Percentiles rank a stretch among this genome's conserved stretches.
These are phyloP conservation scores for Mycena indigotica DNA, from an alignment of 768 basidiomycete genomes.

Conservation along the genomic window DNA sequence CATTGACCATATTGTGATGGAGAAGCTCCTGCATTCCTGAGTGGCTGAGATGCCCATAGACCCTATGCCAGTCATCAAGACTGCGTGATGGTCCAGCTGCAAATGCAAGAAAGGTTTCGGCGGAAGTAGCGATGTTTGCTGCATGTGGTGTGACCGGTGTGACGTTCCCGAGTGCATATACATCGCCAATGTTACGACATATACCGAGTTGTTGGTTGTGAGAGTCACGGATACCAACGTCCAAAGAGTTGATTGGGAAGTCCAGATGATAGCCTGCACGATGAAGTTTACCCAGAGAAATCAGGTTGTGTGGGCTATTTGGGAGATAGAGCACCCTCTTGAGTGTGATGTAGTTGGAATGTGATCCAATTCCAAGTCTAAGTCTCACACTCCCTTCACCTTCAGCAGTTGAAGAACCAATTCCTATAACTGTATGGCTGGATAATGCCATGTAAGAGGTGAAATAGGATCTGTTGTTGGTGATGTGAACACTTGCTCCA, in stretches of 20 bases:
- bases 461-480: constrained; percentile 7
- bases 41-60: background rate
- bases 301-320: background rate
- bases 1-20: background rate
- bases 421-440: background rate
- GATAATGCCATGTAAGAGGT: constrained; percentile 2
- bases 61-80: background rate
- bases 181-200: background rate
- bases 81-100: background rate
- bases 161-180: background rate
- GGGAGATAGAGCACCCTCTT: background rate
- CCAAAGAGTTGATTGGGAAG: background rate
- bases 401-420: background rate
- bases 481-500: constrained; percentile 10
- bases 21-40: background rate
- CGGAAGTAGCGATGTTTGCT: background rate
- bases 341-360: background rate
- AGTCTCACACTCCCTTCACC: background rate
- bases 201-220: background rate
- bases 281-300: background rate
- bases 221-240: background rate
- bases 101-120: background rate
- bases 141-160: background rate
- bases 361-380: background rate
- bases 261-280: background rate